Percentiles rank a stretch among this genome's conserved stretches.
Conservation (phyloP, 495 filamentous ascomycete genomes). For the Hypomontagnella monticulosa region DNA sequence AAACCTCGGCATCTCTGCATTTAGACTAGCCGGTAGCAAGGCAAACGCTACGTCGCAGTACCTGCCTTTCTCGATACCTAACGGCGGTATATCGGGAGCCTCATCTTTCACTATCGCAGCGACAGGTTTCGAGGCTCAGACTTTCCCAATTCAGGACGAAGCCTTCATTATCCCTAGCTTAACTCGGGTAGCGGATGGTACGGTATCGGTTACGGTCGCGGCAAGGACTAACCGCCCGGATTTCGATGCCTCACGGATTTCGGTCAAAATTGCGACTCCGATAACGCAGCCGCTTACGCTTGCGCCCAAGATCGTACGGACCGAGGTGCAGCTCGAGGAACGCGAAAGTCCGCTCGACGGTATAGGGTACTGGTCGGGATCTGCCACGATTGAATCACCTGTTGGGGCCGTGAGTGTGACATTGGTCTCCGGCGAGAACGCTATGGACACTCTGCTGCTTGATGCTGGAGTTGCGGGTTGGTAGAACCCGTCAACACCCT, state of each 20-base stretch:
- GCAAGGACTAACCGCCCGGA: slow-evolving; percentile 9
- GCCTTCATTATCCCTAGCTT: slow-evolving; percentile 44
- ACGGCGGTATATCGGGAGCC: slow-evolving; percentile 3
- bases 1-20: slow-evolving; percentile 30
- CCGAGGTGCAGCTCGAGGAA: slow-evolving; percentile 23
- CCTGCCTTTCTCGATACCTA: slow-evolving; percentile 27
- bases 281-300: slow-evolving; percentile 44
- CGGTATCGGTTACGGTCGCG: slow-evolving; percentile 40
- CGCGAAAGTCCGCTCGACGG: slow-evolving; percentile 12
- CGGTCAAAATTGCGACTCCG: slow-evolving; percentile 36
- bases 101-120: slow-evolving; percentile 37
- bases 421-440: slow-evolving; percentile 24
- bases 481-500: slow-evolving; percentile 18
- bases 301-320: slow-evolving; percentile 40
- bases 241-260: slow-evolving; percentile 23
- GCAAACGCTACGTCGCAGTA: slow-evolving; percentile 35
- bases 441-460: slow-evolving; percentile 40
- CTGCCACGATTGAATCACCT: slow-evolving; percentile 18
- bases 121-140: slow-evolving; percentile 17
- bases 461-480: slow-evolving; percentile 40
- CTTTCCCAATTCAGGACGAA: slow-evolving; percentile 41
- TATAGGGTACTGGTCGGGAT: slow-evolving; percentile 35
- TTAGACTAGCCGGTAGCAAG: slow-evolving; percentile 21
- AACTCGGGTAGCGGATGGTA: slow-evolving; percentile 20
- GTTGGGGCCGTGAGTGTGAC: slow-evolving; percentile 38